Evolutionary conservation across 2,329 filamentous ascomycete species (phyloP), one percentile per base, ranked within the genome.

Genomic region (Stagonosporopsis cucurbitacearum): DNA sequence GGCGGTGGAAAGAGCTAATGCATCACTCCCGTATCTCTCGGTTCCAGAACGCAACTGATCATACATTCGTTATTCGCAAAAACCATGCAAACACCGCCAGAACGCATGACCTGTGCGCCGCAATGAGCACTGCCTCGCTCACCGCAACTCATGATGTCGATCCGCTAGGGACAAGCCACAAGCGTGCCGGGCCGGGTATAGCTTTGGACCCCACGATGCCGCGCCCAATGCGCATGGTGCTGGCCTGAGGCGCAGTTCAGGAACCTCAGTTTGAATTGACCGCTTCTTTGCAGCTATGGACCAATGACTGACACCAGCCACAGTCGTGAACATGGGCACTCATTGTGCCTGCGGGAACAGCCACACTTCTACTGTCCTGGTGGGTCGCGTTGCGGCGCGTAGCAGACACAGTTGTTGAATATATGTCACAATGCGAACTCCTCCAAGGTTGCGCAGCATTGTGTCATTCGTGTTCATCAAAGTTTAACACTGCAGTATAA

Each of bases 61-160:
- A 39, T 37, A 32, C 43, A 48, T 15, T 39, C 32, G 12, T 11
- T 25, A 33, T 33, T 39, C 33, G 37, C 53, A 48, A 32, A 30
- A 30, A 43, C 30, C 37, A 51, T 48, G 47, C 53, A 39, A 56
- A 56, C 37, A 43, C 47, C 53, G 47, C 47, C 42, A 56, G 53
- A 56, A 56, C 53, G 53, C 47, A 56, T 56, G 53, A 56, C 53
- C 53, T 51, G 36, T 56, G 53, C 53, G 23, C 47, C 42, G 53
- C 53, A 50, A 36, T 45, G 30, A 39, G 53, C 53, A 56, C 53
- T 47, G 53, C 53, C 53, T 50, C 47, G 36, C 39, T 51, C 25
- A 43, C 36, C 35, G 49, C 23, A 25, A 17, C 6, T 40, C 11
- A 47, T 50, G 47, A 50, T 56, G 47, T 51, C 41, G 53, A 50